Evolutionary conservation across 768 basidiomycete genomes (phyloP), one percentile per base, ranked within the genome.

Genomic region (Trichaptum fuscoviolaceum): DNA sequence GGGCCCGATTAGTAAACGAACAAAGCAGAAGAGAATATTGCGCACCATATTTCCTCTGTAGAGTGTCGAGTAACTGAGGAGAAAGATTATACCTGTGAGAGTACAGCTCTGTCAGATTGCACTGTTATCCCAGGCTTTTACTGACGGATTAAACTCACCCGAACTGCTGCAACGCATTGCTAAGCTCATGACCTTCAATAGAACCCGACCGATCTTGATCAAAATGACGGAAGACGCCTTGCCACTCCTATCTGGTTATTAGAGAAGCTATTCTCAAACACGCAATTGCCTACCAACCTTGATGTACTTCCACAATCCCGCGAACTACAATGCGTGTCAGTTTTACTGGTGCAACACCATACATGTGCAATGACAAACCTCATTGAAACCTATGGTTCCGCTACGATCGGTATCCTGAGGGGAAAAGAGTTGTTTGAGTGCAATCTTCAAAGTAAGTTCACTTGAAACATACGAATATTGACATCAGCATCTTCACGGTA

Each of bases 401-500:
- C 83, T 88, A 24, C 90, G 84, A 70, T 93, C 87, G 1, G 84
- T 83, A 69, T 95, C 92, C 83, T 84, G 66, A 10, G 27, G 52
- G 26, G 35, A 12, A 7, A 57, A 25, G 68, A 26, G 7, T 35
- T 9, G 69, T 58, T 34, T 67, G 63, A 23, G 24, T 52, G 24
- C 42, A 24, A 18, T n/a, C 30, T 18, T 57, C 12, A 15, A 0
- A 24, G 1, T 23, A 57, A n/a, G 34, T n/a, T 25, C 1, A 2
- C 59, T 58, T 36, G 64, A 7, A 25, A 75, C 88, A 71, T 65
- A 91, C 91, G 75, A 95, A 94, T 69, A 94, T 85, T 27, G 82
- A 81, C 88, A 95, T 92, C 69, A 93, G 80, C 35, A 93, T 82
- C 79, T 92, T 93, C 75, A 93, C 89, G 25, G 93, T 94, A 72